Evolutionary conservation across 805 yeast genomes (phyloP).

Genomic region (Brettanomyces bruxellensis): DNA sequence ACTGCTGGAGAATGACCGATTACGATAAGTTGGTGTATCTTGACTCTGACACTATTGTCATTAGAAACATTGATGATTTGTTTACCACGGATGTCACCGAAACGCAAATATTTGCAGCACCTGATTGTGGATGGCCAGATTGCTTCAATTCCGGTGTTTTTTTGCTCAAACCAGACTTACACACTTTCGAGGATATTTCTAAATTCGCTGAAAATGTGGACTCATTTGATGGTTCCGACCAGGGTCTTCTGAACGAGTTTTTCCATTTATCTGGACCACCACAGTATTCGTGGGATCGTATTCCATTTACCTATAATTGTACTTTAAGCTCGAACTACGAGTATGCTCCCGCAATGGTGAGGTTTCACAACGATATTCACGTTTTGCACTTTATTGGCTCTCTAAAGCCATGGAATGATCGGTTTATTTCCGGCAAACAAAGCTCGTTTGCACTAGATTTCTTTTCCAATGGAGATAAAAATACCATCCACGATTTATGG

Average conservation of each 20-base stretch:
- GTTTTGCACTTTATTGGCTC: conserved; percentile 63
- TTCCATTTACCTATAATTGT: conserved; percentile 81
- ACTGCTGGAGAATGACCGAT: conserved; percentile 37
- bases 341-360: conserved; percentile 25
- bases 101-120: conserved; percentile 42
- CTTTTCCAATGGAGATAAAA: conserved; percentile 5
- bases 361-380: conserved; percentile 29
- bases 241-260: conserved; percentile 76
- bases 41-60: conserved; percentile 48
- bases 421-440: conserved; percentile 4
- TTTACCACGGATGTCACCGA: conserved; percentile 13
- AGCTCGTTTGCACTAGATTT: conserved; percentile 9
- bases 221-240: conserved; percentile 85
- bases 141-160: conserved; percentile 77
- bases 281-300: conserved; percentile 43
- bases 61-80: conserved; percentile 26
- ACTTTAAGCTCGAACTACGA: conserved; percentile 38
- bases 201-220: conserved; percentile 17
- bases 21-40: conserved; percentile 46
- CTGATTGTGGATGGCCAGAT: conserved; percentile 92
- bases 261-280: conserved; percentile 31
- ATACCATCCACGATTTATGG: conserved; percentile 21
- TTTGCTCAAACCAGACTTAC: conserved; percentile 42
- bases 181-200: conserved; percentile 33
- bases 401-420: conserved; percentile 34